Percentiles rank a stretch among this genome's conserved stretches.
These are phyloP conservation scores for Rostrohypoxylon terebratum DNA, from an alignment of 495 filamentous ascomycete genomes.

Conservation along the genomic window DNA sequence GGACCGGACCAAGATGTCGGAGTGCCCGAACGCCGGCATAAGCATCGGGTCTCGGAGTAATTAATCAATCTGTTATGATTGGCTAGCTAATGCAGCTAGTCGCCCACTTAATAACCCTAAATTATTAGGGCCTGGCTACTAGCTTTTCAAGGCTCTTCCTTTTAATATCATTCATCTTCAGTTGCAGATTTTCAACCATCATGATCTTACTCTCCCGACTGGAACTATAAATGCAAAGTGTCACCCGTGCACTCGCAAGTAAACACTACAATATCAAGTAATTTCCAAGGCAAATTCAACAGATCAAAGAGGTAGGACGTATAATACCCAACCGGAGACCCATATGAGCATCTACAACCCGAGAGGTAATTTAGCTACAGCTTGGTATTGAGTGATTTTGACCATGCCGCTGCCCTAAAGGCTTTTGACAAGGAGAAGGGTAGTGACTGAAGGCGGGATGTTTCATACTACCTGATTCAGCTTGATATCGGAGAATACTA, in stretches of 20 bases:
- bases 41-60: slow-evolving; percentile 30
- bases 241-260: neutral
- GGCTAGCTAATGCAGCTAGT: neutral
- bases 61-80: slow-evolving; percentile 13
- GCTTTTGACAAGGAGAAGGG: neutral
- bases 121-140: neutral
- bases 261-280: neutral
- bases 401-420: slow-evolving; percentile 25
- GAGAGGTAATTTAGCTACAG: slow-evolving; percentile 66
- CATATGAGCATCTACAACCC: slow-evolving; percentile 65
- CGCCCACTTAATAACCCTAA: too few relatives aligned
- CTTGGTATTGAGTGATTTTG: slow-evolving; percentile 64
- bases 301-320: slow-evolving; percentile 38
- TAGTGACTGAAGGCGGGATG: neutral
- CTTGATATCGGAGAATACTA: neutral
- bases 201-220: neutral
- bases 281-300: neutral
- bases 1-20: neutral
- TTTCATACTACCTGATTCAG: too few relatives aligned
- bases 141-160: neutral
- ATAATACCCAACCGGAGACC: slow-evolving; percentile 67
- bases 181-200: neutral
- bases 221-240: neutral
- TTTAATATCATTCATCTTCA: neutral
- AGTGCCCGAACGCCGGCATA: slow-evolving; percentile 25